Evolutionary conservation across 345 rosid genomes (phyloP), one percentile per base, ranked within the genome.

Genomic region (Eucalyptus shirleyi): DNA sequence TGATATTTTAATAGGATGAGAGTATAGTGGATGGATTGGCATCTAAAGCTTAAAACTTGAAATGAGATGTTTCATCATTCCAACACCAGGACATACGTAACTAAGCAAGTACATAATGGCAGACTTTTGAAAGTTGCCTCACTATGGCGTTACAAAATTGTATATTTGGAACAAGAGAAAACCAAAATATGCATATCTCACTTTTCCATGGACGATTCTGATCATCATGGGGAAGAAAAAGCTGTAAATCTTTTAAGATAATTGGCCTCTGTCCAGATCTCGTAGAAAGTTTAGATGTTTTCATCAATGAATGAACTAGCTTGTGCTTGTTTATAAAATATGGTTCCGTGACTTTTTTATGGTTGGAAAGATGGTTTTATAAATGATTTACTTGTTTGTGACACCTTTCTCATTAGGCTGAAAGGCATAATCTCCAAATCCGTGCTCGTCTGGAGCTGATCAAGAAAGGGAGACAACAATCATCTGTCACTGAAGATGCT

Each of bases 361-460:
- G 21, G 26, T 18, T 37, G 37, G 82, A 19, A 72, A 19, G 45
- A 72, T 37, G 47, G 28, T 72, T 72, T 37, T 37, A 72, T 37
- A 72, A 37, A 19, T 21, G 28, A 37, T 72, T 34, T 37, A 72
- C 83, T 72, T 72, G 30, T 77, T 40, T 77, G 30, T 77, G n/a
- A 89, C 56, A 42, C 30, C 51, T 87, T 89, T 83, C 86, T 87
- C 59, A 82, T 88, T 83, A 96, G 99, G 97, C 93, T 56, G 96
- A 96, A 95, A 94, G 95, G 86, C 92, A 93, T 67, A 96, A 93
- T 90, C 92, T 88, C 37, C 92, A 56, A 59, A 60, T 90, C 55
- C 91, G 87, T 88, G 91, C 90, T 89, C 94, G 86, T 45, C 69
- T 91, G 10, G 90, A 91, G 51, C 86, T 51, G 49, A 91, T 91